Evolutionary conservation across 1,284 basidiomycete species (phyloP).

Genomic region (Fomitopsis palustris): DNA sequence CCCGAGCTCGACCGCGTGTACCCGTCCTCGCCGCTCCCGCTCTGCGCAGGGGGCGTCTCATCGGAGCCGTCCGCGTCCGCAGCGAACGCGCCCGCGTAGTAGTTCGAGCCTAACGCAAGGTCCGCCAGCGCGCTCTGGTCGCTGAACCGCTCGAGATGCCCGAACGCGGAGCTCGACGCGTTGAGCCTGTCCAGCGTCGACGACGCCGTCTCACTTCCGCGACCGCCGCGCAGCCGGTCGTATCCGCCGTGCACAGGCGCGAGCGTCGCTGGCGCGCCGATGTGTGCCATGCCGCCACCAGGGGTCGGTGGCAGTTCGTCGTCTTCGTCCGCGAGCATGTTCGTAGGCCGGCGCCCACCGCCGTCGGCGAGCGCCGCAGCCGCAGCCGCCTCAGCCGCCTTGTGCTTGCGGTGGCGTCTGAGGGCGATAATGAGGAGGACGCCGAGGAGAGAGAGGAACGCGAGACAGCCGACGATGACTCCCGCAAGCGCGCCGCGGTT

Average conservation of each 20-base stretch:
- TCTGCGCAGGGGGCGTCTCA: neutral
- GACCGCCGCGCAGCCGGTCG: conserved; percentile 14
- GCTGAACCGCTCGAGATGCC: neutral
- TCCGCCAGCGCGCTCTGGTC: conserved; percentile 7
- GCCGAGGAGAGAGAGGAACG: conserved; percentile 19
- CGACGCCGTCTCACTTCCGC: conserved; percentile 3
- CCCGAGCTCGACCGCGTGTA: neutral
- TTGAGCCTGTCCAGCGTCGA: neutral
- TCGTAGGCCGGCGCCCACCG: conserved; percentile 5
- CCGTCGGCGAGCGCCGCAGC: conserved; percentile 14
- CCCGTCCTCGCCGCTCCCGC: neutral
- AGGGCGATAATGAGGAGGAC: conserved; percentile 19
- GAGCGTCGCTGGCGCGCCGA: conserved; percentile 10
- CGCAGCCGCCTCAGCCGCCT: conserved; percentile 15
- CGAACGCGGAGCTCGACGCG: neutral
- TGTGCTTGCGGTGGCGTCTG: conserved; percentile 19
- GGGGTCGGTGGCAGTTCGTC: conserved; percentile 2
- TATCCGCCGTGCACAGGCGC: conserved; percentile 7
- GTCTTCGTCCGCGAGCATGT: conserved; percentile 17
- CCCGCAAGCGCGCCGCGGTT: conserved; percentile 27
- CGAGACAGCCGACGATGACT: conserved; percentile 23
- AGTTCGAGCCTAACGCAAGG: conserved; percentile 1
- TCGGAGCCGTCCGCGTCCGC: neutral
- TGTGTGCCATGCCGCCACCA: conserved; percentile 5
- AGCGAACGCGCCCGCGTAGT: neutral